Evolutionary conservation across 2,329 filamentous ascomycete species (phyloP).

Genomic region (Diaporthe vaccinii): DNA sequence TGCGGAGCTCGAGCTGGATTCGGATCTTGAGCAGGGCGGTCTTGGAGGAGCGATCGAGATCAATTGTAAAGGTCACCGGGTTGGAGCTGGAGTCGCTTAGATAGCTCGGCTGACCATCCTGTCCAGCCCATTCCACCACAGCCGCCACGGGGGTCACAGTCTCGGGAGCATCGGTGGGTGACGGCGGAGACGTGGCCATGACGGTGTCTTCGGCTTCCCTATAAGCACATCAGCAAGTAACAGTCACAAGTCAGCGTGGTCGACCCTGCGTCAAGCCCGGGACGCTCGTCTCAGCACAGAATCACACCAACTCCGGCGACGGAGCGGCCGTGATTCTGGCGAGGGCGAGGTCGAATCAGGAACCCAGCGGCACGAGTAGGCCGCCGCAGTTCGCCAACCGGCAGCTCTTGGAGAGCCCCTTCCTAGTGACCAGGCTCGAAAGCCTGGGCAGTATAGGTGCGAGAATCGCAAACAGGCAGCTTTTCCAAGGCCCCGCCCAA

Average conservation of each 20-base stretch:
- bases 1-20: slow-evolving; percentile 20
- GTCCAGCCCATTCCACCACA: slow-evolving; percentile 14
- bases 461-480: slow-evolving; percentile 25
- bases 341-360: neutral
- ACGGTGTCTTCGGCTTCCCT: neutral
- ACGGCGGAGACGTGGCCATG: neutral
- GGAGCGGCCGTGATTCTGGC: neutral
- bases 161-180: neutral
- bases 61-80: neutral
- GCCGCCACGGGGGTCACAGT: slow-evolving; percentile 6
- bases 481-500: slow-evolving; percentile 27
- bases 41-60: slow-evolving; percentile 8
- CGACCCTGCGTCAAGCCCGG: slow-evolving; percentile 11
- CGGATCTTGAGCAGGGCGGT: slow-evolving; percentile 18
- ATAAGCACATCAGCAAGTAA: slow-evolving; percentile 26
- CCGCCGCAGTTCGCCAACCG: slow-evolving; percentile 15
- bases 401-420: slow-evolving; percentile 26
- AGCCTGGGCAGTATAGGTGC: slow-evolving; percentile 20
- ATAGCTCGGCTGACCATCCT: slow-evolving; percentile 12
- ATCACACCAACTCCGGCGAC: slow-evolving; percentile 8
- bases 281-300: neutral
- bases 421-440: slow-evolving; percentile 16
- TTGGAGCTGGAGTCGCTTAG: slow-evolving; percentile 20
- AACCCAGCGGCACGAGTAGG: slow-evolving; percentile 5
- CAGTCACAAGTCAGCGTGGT: neutral